Percentiles rank a stretch among this genome's conserved stretches.
Conservation (phyloP, 192 early-diverging fungal species). For the Coemansia sp. region DNA sequence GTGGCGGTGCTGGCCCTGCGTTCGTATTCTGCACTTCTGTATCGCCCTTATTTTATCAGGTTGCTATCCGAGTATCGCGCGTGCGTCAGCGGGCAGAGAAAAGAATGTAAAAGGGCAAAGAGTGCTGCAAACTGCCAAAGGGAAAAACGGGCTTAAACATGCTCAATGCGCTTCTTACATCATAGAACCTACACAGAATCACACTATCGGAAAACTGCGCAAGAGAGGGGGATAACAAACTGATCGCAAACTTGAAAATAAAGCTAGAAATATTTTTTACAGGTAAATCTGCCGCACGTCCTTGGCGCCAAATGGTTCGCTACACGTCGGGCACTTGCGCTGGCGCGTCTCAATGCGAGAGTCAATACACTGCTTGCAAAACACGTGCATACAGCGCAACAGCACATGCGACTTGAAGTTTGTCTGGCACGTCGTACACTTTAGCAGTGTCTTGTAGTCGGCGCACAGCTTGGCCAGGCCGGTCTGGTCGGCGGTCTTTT, state of each 20-base stretch:
- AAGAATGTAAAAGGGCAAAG: too few relatives aligned
- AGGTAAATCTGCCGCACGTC: constrained; percentile 82
- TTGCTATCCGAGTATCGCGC: too few relatives aligned
- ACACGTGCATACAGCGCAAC: constrained; percentile 91
- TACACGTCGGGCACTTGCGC: constrained; percentile 91
- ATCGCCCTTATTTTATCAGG: too few relatives aligned
- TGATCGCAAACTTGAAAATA: not conserved
- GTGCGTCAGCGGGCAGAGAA: too few relatives aligned
- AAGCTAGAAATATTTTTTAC: constrained; percentile 40
- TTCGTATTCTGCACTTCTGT: too few relatives aligned
- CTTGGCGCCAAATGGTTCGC: constrained; percentile 75
- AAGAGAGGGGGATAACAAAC: too few relatives aligned
- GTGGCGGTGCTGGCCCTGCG: too few relatives aligned
- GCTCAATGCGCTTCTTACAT: too few relatives aligned
- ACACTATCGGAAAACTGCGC: too few relatives aligned
- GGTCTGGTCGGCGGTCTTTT: constrained; percentile 44
- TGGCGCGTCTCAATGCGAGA: constrained; percentile 81
- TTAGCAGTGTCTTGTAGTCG: constrained; percentile 76
- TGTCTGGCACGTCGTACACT: constrained; percentile 84
- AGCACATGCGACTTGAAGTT: constrained; percentile 84
- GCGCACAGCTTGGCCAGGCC: constrained; percentile 54
- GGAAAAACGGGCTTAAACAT: too few relatives aligned
- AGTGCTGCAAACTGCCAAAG: too few relatives aligned
- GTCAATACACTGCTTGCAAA: constrained; percentile 93
- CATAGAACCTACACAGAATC: too few relatives aligned